Evolutionary conservation across 179 eudicot genomes (phyloP).

Genomic region (Drosera spatulata): DNA sequence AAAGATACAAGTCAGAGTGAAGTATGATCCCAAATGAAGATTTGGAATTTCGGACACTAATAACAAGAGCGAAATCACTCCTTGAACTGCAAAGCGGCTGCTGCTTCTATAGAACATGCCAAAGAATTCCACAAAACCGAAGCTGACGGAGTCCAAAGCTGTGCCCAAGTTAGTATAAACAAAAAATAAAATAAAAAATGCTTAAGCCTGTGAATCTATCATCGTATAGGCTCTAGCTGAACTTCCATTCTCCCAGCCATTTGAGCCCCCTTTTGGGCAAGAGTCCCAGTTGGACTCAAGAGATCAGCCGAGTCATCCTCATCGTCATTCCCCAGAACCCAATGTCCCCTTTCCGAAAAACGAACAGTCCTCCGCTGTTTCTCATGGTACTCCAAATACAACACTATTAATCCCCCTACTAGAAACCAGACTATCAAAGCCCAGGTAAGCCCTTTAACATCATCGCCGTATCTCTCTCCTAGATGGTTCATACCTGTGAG

Average conservation of each 20-base stretch:
- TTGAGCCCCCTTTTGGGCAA: conserved; percentile 39
- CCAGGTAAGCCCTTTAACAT: conserved; percentile 60
- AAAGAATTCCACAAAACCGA: neutral
- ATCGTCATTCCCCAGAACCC: conserved; percentile 77
- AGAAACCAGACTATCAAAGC: conserved; percentile 78
- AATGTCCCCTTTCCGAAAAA: conserved; percentile 40
- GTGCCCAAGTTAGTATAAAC: conserved; percentile 11
- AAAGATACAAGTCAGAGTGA: too few species aligned
- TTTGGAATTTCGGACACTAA: too few species aligned
- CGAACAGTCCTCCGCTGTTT: conserved; percentile 28
- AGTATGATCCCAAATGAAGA: too few species aligned
- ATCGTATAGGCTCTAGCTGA: conserved; percentile 73
- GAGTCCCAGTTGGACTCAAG: conserved; percentile 33
- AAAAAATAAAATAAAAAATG: conserved; percentile 7
- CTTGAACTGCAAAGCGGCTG: too few species aligned
- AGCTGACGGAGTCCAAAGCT: conserved; percentile 1
- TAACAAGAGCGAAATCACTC: too few species aligned
- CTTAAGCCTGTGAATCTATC: conserved; percentile 25
- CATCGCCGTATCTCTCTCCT: conserved; percentile 75
- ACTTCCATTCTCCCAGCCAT: conserved; percentile 60
- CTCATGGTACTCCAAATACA: conserved; percentile 66
- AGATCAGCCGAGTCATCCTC: conserved; percentile 76
- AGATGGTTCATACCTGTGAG: conserved; percentile 82
- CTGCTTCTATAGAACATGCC: neutral
- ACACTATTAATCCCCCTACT: conserved; percentile 35